These are phyloP conservation scores for Suillus bovinus DNA, from an alignment of 768 basidiomycete species.

Conservation along the genomic window DNA sequence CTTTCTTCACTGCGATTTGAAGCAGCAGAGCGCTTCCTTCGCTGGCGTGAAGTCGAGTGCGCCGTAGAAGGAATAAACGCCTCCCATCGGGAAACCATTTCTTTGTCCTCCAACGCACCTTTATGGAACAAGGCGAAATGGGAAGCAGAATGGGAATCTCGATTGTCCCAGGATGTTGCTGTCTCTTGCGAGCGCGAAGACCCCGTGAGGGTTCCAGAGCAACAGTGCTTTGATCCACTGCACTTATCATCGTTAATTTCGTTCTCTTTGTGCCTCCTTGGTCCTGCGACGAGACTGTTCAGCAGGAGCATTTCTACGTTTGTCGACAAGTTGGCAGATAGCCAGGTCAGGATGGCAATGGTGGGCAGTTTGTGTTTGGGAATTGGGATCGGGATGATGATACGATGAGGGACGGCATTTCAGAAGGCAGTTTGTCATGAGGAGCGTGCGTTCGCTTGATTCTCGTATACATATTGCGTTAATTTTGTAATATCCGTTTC, in stretches of 20 bases:
- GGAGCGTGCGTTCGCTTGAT: not conserved
- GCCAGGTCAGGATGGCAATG: slow-evolving; percentile 35
- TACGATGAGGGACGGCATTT: slow-evolving; percentile 19
- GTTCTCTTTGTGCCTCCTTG: slow-evolving; percentile 61
- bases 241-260: slow-evolving; percentile 64
- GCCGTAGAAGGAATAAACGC: slow-evolving; percentile 47
- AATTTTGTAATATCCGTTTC: slow-evolving; percentile 2
- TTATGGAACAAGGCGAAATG: slow-evolving; percentile 63
- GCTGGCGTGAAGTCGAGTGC: slow-evolving; percentile 70
- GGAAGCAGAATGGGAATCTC: slow-evolving; percentile 65
- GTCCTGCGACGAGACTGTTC: slow-evolving; percentile 39
- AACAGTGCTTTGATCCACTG: slow-evolving; percentile 58
- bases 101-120: slow-evolving; percentile 23
- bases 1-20: slow-evolving; percentile 58
- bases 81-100: slow-evolving; percentile 27
- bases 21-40: slow-evolving; percentile 67
- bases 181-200: slow-evolving; percentile 44
- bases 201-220: slow-evolving; percentile 24
- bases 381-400: slow-evolving; percentile 42
- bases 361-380: slow-evolving; percentile 46
- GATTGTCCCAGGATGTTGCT: slow-evolving; percentile 64
- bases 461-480: slow-evolving; percentile 1
- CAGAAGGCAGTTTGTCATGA: not conserved
- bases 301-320: slow-evolving; percentile 22
- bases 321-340: slow-evolving; percentile 27